Percentiles rank a stretch among this genome's conserved stretches.
Conservation (phyloP, 208 protist species). For the Plasmodiophora brassicae region DNA sequence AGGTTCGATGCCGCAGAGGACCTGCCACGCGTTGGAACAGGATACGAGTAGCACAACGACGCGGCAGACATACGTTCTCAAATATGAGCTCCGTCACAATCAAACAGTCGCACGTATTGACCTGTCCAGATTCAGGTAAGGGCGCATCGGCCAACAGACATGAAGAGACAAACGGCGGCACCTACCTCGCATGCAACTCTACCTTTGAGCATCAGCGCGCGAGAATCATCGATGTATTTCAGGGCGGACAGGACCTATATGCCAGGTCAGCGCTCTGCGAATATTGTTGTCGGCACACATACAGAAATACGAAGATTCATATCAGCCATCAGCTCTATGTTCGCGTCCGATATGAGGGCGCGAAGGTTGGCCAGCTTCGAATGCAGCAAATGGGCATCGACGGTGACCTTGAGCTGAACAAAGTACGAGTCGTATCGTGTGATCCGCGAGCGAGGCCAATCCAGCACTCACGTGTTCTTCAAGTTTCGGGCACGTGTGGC, state of each 20-base stretch:
- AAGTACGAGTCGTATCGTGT: conserved; percentile 7
- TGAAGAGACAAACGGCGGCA: not conserved
- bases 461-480: not conserved
- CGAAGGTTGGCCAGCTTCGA: not conserved
- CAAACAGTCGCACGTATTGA: conserved; percentile 42
- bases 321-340: conserved; percentile 14
- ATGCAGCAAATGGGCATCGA: not conserved
- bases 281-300: too few species aligned
- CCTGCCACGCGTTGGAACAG: too few species aligned
- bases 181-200: conserved; percentile 39
- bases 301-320: conserved; percentile 5
- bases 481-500: not conserved
- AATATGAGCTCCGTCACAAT: conserved; percentile 46
- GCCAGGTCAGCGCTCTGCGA: too few species aligned
- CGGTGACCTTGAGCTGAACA: not conserved
- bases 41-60: too few species aligned
- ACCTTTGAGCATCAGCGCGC: conserved; percentile 41
- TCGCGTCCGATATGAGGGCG: not conserved
- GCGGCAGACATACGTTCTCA: too few species aligned
- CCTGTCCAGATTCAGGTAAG: not conserved
- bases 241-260: not conserved
- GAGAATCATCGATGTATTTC: conserved; percentile 1
- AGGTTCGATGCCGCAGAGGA: not conserved
- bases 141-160: too few species aligned
- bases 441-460: too few species aligned